These are phyloP conservation scores for Gonium pectorale DNA, from an alignment of 139 green algal genomes.

Conservation along the genomic window DNA sequence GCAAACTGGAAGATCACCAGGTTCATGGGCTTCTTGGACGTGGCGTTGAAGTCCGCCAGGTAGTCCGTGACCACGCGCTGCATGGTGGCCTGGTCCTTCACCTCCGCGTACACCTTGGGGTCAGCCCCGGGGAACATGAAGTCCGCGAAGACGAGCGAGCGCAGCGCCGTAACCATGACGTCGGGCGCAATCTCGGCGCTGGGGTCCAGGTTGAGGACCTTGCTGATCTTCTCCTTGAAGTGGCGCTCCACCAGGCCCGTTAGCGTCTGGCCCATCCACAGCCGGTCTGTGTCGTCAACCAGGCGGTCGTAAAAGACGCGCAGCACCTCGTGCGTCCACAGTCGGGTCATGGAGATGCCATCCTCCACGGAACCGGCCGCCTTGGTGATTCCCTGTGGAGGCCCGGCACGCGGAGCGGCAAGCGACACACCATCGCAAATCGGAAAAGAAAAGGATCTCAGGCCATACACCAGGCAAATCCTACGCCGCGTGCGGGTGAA, in stretches of 20 bases:
- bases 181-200: constrained; percentile 48
- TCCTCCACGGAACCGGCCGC: constrained; percentile 58
- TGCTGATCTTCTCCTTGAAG: constrained; percentile 80
- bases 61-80: constrained; percentile 67
- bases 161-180: constrained; percentile 58
- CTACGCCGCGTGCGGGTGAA: no score
- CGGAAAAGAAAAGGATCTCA: no score
- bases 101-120: constrained; percentile 64
- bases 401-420: background rate
- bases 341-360: constrained; percentile 47
- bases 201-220: constrained; percentile 46
- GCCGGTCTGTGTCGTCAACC: constrained; percentile 66
- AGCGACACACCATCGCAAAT: no score
- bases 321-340: constrained; percentile 81
- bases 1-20: constrained; percentile 85
- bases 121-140: constrained; percentile 79
- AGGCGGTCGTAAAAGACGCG: constrained; percentile 69
- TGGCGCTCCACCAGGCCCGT: constrained; percentile 68
- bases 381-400: constrained; percentile 64
- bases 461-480: no score
- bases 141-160: constrained; percentile 80
- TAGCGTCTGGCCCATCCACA: constrained; percentile 66
- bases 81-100: constrained; percentile 60
- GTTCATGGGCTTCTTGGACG: constrained; percentile 81
- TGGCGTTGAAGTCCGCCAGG: constrained; percentile 81